Percentiles rank a stretch among this genome's conserved stretches.
Evolutionary conservation across 768 basidiomycete species (phyloP).

Genomic region (Trametes punicea): DNA sequence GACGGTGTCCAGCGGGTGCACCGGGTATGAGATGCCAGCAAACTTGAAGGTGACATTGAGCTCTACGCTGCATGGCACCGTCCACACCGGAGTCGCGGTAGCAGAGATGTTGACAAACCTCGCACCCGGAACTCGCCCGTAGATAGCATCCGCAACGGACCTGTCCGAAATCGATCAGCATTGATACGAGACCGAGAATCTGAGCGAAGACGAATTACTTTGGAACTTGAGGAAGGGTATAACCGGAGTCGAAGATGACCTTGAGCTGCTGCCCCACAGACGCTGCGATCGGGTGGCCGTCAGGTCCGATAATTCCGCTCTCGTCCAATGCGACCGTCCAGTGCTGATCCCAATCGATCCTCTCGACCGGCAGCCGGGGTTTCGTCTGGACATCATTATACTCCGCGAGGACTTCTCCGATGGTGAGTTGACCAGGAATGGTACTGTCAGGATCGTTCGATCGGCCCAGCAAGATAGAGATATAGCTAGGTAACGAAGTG

Average conservation of each 20-base stretch:
- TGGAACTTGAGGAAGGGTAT: slow-evolving; percentile 34
- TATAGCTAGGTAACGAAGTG: slow-evolving; percentile 29
- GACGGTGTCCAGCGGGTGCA: slow-evolving; percentile 35
- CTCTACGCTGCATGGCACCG: slow-evolving; percentile 32
- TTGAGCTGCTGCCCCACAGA: slow-evolving; percentile 21
- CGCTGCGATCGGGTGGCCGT: slow-evolving; percentile 26
- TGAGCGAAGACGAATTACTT: slow-evolving; percentile 10
- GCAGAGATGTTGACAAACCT: slow-evolving; percentile 17
- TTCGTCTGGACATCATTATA: slow-evolving; percentile 27
- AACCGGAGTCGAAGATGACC: slow-evolving; percentile 31
- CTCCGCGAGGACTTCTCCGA: slow-evolving; percentile 28
- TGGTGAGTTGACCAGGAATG: slow-evolving; percentile 31
- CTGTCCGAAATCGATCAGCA: not conserved
- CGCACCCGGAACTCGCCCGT: slow-evolving; percentile 33
- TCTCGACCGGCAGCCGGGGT: slow-evolving; percentile 29
- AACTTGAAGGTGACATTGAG: slow-evolving; percentile 35
- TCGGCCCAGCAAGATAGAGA: slow-evolving; percentile 32
- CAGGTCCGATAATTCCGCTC: slow-evolving; percentile 35
- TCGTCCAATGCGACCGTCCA: slow-evolving; percentile 32
- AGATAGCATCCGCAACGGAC: slow-evolving; percentile 32
- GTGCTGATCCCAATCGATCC: slow-evolving; percentile 27
- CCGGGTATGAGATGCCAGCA: slow-evolving; percentile 31
- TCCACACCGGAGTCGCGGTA: slow-evolving; percentile 27
- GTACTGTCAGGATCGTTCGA: slow-evolving; percentile 28
- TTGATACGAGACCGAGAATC: not conserved